phyloP scores from a whole-genome alignment of 441 rosid genomes.

The Populus trichocarpa region DNA sequence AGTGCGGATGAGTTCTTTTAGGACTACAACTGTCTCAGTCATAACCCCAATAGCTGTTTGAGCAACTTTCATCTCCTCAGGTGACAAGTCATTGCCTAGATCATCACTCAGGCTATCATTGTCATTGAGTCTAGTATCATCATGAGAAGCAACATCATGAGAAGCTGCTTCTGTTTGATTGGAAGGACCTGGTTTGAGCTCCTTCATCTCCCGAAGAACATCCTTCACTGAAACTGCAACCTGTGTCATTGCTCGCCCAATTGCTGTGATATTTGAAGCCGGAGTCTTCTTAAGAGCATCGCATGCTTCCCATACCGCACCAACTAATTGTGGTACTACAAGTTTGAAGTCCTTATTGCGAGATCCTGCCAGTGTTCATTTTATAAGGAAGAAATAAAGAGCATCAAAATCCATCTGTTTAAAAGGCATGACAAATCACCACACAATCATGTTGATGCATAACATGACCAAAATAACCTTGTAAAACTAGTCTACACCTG shows the following conservation, averaged over 20 bases:
- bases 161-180: conserved; percentile 28
- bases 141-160: conserved; percentile 25
- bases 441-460: not conserved
- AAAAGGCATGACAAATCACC: not conserved
- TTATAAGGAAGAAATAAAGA: not conserved
- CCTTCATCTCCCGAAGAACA: conserved; percentile 94
- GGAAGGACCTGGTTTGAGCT: conserved; percentile 63
- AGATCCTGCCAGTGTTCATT: conserved; percentile 43
- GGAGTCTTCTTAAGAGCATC: conserved; percentile 79
- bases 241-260: conserved; percentile 87
- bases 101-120: conserved; percentile 40
- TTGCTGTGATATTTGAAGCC: conserved; percentile 65
- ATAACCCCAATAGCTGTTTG: conserved; percentile 52
- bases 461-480: not conserved
- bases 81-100: conserved; percentile 71
- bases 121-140: conserved; percentile 20
- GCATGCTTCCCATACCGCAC: conserved; percentile 92
- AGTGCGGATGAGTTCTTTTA: conserved; percentile 79
- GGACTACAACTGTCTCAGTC: conserved; percentile 45
- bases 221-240: conserved; percentile 87
- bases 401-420: not conserved
- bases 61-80: conserved; percentile 88
- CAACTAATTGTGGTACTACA: conserved; percentile 61
- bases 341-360: conserved; percentile 40
- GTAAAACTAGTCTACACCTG: not conserved